Evolutionary conservation across 2,329 filamentous ascomycete species (phyloP).

Genomic region (Xylariaceae sp.): DNA sequence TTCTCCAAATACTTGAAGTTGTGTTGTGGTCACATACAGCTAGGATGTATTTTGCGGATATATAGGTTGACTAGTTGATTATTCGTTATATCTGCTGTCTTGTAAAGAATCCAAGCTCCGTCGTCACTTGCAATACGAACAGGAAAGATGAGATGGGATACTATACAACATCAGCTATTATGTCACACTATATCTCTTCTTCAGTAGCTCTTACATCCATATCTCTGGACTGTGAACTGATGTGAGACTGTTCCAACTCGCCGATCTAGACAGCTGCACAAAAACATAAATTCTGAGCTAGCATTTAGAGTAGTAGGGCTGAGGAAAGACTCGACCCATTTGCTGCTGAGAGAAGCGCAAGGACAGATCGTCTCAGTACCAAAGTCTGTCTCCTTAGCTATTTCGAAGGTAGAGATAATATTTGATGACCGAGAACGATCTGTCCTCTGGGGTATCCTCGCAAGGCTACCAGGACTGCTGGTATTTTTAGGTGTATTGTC

Average conservation of each 20-base stretch:
- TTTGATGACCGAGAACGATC: not conserved
- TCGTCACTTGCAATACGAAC: constrained; percentile 21
- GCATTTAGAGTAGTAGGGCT: too few relatives aligned
- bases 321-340: constrained; percentile 15
- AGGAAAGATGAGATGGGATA: constrained; percentile 26
- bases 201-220: constrained; percentile 21
- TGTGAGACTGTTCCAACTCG: not conserved
- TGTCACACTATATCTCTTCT: too few relatives aligned
- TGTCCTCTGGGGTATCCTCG: not conserved
- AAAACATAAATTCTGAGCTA: constrained; percentile 8
- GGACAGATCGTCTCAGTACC: constrained; percentile 17
- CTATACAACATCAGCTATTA: constrained; percentile 13
- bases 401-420: constrained; percentile 15
- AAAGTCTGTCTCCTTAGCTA: constrained; percentile 5
- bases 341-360: constrained; percentile 7
- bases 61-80: constrained; percentile 27
- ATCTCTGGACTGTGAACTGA: constrained; percentile 19
- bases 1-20: not conserved
- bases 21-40: constrained; percentile 3
- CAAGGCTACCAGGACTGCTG: not conserved
- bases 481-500: not conserved
- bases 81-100: constrained; percentile 15
- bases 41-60: constrained; percentile 18
- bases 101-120: constrained; percentile 21
- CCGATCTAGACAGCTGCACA: constrained; percentile 11